Evolutionary conservation across 73 alveolate genomes (phyloP).

Genomic region (Loxodes magnus): DNA sequence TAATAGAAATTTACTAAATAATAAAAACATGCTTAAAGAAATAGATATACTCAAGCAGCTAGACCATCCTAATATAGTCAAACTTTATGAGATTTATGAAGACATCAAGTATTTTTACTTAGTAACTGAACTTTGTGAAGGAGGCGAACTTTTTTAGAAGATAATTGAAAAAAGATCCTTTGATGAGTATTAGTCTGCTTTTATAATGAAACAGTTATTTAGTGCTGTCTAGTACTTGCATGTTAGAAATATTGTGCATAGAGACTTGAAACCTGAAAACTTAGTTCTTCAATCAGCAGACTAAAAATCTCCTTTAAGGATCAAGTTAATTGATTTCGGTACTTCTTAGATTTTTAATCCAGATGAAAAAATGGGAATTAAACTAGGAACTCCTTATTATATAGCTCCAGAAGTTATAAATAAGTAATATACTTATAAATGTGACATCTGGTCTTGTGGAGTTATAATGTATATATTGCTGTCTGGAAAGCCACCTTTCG

Average conservation of each 20-base stretch:
- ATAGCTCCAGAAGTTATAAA: constrained; percentile 66
- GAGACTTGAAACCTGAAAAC: constrained; percentile 61
- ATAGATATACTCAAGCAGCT: constrained; percentile 43
- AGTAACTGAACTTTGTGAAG: constrained; percentile 58
- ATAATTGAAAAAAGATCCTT: constrained; percentile 34
- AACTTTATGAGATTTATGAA: constrained; percentile 54
- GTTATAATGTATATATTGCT: constrained; percentile 55
- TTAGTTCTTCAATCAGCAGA: constrained; percentile 36
- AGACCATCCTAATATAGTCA: constrained; percentile 69
- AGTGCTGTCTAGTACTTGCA: constrained; percentile 57
- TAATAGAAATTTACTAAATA: constrained; percentile 16
- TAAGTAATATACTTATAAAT: constrained; percentile 38
- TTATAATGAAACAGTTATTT: constrained; percentile 54
- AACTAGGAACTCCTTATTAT: constrained; percentile 61
- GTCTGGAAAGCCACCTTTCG: constrained; percentile 75
- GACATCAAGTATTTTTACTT: constrained; percentile 54
- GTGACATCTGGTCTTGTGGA: constrained; percentile 69
- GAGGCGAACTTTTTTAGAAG: constrained; percentile 68
- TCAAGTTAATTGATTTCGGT: constrained; percentile 80
- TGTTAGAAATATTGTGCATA: constrained; percentile 46
- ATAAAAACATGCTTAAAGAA: constrained; percentile 21
- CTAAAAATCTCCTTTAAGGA: constrained; percentile 46
- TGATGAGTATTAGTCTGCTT: constrained; percentile 46
- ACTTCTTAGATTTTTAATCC: constrained; percentile 43
- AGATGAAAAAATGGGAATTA: constrained; percentile 28